Base-by-base conservation (phyloP, 208 protist species). In the Acanthamoeba polyphaga region DNA sequence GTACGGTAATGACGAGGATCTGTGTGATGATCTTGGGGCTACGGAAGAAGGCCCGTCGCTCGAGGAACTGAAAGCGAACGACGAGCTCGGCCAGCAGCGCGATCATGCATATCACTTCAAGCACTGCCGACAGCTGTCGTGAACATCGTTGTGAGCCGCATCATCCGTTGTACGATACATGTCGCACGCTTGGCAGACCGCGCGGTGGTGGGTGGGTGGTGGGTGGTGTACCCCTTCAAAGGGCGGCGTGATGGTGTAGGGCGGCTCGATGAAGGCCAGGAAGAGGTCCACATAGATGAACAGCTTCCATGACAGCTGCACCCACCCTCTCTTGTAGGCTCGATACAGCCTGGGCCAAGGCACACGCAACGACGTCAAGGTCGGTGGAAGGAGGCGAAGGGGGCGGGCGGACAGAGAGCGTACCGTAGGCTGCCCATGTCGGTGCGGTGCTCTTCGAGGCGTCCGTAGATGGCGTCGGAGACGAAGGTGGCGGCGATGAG, bases 1-100 rank as follows among this genome's bases (percentile, higher is more conserved):
- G 84, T 90, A 90, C 84, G 13, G 84, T 68, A 9, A 90, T 68
- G 0, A 68, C 43, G 19, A 49, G 22, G 6, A 15, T n/a, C 53
- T 90, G 84, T 12, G 60, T 66, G 51, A 90, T 90, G 51, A 90
- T 90, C 84, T 90, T 90, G n/a, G 51, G n/a, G 22, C 34, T 68
- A 27, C 55, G 60, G 49, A 90, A 70, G 84, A 90, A 90, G 84
- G 53, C 51, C n/a, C 60, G 55, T 90, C 55, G 51, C 38, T 90
- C 84, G 51, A 90, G 51, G 84, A 90, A 62, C n/a, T 68, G 84
- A 17, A 46, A 90, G 32, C 60, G n/a, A 17, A 90, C 55, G 17
- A 90, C 7, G 17, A 90, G 84, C 84, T 90, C 84, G 15, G 43
- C 53, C 29, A 90, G 29, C 55, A 90, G 38, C 55, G 38, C 84